Conservation (phyloP, 176 grass and related monocot genomes). For the Zea mays region Zm-B73-REFERENCE-NAM-5.0 NC_050105.1:78786501-78787000, state of each 20-base stretch:
- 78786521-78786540: background rate
- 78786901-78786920: background rate
- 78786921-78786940: background rate
- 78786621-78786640: background rate
- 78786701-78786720: background rate
- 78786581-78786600: constrained; percentile 28
- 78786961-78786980: too few relatives aligned
- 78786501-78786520: background rate
- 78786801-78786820: constrained; percentile 30
- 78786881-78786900: constrained; percentile 2
- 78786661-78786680: background rate
- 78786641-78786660: background rate
- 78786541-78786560: background rate
- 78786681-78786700: background rate
- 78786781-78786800: background rate
- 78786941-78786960: background rate
- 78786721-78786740: constrained; percentile 3
- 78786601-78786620: background rate
- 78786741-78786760: background rate
- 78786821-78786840: background rate
- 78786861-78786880: constrained; percentile 36
- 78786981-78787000: background rate
- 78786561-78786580: constrained; percentile 31
- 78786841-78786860: background rate
- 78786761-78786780: background rate